Base-by-base conservation (phyloP, 192 early-diverging fungal species). In the Coemansia pectinata region DNA sequence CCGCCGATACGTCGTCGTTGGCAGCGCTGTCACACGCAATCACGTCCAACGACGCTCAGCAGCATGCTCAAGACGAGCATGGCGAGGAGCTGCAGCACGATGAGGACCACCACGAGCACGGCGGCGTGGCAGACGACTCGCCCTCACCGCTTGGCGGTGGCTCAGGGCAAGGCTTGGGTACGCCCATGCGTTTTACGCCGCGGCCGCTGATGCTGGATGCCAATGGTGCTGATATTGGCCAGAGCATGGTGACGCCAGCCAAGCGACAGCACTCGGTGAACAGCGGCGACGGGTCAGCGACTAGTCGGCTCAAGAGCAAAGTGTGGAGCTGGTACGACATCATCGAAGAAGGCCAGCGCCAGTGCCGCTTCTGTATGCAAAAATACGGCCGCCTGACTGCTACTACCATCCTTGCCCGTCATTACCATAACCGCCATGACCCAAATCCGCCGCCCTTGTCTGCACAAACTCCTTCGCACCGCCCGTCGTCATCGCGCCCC, bases 301-400 rank as follows among this genome's bases (percentile, higher is more conserved):
- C 63, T 69, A 74, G 70, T 39, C 68, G 81, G 25, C 71, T 84
- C 14, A 84, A 84, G 65, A 84, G 81, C 67, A 75, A 76, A 38
- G 81, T 84, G 31, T 84, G 81, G 81, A 70, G 63, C 31, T 84
- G 81, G 81, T 84, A 84, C 59, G 77, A 79, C 23, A 72, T 84
- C 44, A 19, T 75, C 45, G 41, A 70, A 12, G 81, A 84, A 27
- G 77, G 81, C 17, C 63, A 72, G 42, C 77, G 81, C 64, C 77
- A 79, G 63, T 84, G 81, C 64, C 66, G 59, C 52, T 83, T 78
- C 53, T 83, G 81, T 53, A 21, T 73, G 48, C 81, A 83, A 50
- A 72, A 67, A 38, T 83, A 83, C 64, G 77, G 81, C 29, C 76
- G 76, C 3, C 73, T 83, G 29, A 83, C 81, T 9, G 81, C 81